Percentiles rank a stretch among this genome's conserved stretches.
Conservation (phyloP, 768 basidiomycete species). For the Lentinula edodes region DNA sequence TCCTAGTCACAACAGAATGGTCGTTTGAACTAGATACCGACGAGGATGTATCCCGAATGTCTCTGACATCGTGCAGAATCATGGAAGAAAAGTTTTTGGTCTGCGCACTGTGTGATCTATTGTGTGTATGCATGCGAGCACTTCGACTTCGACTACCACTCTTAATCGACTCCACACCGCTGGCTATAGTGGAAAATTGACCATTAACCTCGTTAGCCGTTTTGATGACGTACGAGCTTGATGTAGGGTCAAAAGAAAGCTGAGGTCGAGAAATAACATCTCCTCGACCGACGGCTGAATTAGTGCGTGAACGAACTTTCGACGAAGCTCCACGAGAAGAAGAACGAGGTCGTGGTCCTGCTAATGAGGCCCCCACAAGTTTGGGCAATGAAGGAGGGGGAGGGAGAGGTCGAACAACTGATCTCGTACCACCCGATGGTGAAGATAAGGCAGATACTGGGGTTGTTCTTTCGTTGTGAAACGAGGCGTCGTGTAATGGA, state of each 20-base stretch:
- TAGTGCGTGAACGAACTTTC: neutral
- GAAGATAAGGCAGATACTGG: neutral
- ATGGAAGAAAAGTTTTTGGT: constrained; percentile 2
- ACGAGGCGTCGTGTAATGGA: neutral
- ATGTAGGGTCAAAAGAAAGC: constrained; percentile 3
- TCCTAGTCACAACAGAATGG: neutral
- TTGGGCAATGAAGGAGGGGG: neutral
- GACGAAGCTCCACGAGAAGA: neutral
- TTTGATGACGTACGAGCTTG: constrained; percentile 4
- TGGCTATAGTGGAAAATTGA: neutral
- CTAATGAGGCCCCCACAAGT: neutral
- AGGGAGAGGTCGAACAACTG: neutral
- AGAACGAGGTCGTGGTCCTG: neutral
- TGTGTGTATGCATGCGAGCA: neutral
- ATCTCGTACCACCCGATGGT: neutral
- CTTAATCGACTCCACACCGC: neutral
- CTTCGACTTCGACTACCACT: neutral
- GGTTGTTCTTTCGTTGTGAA: neutral
- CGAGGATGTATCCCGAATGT: neutral
- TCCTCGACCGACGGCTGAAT: neutral
- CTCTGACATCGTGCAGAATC: neutral
- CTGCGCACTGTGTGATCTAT: constrained; percentile 4
- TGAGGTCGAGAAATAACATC: neutral
- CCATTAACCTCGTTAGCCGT: neutral
- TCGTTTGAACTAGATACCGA: neutral